Base-by-base conservation (phyloP, 345 rosid species). In the Geranium rotundifolium region DNA sequence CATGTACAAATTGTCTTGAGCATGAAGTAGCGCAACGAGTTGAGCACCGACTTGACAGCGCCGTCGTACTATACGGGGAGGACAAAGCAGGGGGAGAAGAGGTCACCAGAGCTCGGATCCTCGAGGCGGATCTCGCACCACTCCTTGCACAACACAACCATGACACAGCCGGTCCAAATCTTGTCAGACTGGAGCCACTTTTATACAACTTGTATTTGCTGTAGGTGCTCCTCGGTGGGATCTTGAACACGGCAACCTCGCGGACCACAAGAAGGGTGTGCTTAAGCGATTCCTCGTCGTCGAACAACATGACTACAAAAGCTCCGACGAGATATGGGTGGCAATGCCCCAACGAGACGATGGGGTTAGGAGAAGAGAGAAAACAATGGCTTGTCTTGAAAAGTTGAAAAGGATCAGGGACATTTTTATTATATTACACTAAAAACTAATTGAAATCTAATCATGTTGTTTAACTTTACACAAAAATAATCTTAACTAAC, bases 131-230 rank as follows among this genome's bases (percentile, higher is more conserved):
- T 93, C 96, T 93, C 97, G 76, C 99, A 90, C 12, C 96, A 90
- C 63, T 88, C 96, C 67, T 86, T 86, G 75, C 89, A 88, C 29
- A 97, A 90, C 1, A 93, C 99, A 29, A 93, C 97, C 13, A 97
- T 92, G 70, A 93, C 95, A 5, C 99, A 74, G 17, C 99, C 97
- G 13, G 96, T 69, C 97, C 99, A 93, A 89, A 90, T 93, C 99
- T 90, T 93, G 68, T 93, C 96, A 61, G 99, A 83, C 63, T 93
- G 97, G 41, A 93, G 78, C 99, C 99, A 93, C 69, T 23, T 23
- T 93, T 97, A 17, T 97, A 96, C 79, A 97, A 93, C 73, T 93
- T 93, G 85, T 93, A 93, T 16, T 96, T 95, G 20, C 96, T 96
- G 56, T 95, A 88, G 50, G 96, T 93, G 62, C 88, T 75, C 54